A percentile compares a stretch with the other conserved stretches of the same genome.
Evolutionary conservation across 768 basidiomycete species (phyloP).

Genomic region (Collybiopsis confluens): DNA sequence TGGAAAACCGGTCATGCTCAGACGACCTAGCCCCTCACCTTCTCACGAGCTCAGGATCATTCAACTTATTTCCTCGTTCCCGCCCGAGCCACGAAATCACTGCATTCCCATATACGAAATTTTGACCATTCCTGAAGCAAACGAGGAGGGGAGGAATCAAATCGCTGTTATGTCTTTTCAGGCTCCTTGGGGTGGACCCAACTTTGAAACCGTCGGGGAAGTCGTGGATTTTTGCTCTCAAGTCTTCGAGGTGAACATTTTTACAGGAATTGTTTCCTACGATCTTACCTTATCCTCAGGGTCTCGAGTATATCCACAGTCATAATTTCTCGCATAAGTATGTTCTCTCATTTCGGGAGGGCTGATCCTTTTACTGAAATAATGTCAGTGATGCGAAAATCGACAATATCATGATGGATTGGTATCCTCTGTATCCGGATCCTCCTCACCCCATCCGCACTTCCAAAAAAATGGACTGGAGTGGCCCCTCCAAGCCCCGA

Average conservation of each 20-base stretch:
- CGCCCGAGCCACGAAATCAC: constrained; percentile 25
- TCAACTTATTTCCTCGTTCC: constrained; percentile 13
- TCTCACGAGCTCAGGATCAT: constrained; percentile 27
- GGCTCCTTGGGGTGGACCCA: constrained; percentile 17
- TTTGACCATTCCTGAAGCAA: constrained; percentile 14
- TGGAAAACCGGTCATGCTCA: constrained; percentile 23
- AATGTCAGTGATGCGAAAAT: neutral
- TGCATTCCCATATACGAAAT: constrained; percentile 26
- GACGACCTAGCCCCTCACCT: constrained; percentile 15
- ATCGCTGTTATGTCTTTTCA: constrained; percentile 28
- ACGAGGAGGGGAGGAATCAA: constrained; percentile 9
- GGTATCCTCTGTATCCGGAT: neutral
- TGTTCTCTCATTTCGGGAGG: constrained; percentile 7
- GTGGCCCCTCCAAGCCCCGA: constrained; percentile 9
- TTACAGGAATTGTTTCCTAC: constrained; percentile 23
- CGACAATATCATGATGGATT: constrained; percentile 5
- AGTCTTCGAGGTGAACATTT: constrained; percentile 23
- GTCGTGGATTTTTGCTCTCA: constrained; percentile 27
- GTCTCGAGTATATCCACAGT: constrained; percentile 21
- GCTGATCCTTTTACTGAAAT: constrained; percentile 1
- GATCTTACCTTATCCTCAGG: constrained; percentile 18
- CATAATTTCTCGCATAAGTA: constrained; percentile 23
- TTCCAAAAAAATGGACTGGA: neutral
- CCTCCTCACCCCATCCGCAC: neutral
- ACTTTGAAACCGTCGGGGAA: constrained; percentile 32